Evolutionary conservation across 306 rosid genomes (phyloP).

Genomic region (Vigna angularis): DNA sequence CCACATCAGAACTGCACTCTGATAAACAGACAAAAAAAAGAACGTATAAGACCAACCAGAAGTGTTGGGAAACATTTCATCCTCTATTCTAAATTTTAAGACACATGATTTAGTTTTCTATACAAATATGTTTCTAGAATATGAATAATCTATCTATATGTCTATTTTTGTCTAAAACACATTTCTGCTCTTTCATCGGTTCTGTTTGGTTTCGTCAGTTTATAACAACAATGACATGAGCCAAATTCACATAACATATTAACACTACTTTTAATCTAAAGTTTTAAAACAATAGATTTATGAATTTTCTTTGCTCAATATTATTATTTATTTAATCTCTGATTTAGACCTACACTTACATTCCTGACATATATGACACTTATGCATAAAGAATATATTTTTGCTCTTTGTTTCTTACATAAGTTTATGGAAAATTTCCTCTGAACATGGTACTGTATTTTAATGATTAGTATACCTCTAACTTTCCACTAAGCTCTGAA

Average conservation of each 20-base stretch:
- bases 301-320: too few species aligned
- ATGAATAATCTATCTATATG: neutral
- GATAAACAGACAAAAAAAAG: conserved; percentile 16
- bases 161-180: neutral
- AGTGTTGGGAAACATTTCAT: neutral
- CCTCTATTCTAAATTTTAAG: neutral
- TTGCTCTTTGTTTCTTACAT: neutral
- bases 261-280: too few species aligned
- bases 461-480: conserved; percentile 56
- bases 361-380: too few species aligned
- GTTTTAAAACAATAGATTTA: too few species aligned
- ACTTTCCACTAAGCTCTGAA: conserved; percentile 72
- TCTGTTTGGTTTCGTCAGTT: neutral
- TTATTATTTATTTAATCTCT: too few species aligned
- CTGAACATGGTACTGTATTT: too few species aligned
- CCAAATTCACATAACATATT: too few species aligned
- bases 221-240: too few species aligned
- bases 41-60: neutral
- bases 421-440: too few species aligned
- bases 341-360: too few species aligned
- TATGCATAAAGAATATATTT: neutral
- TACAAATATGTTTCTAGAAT: neutral
- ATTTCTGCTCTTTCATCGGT: too few species aligned
- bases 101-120: neutral
- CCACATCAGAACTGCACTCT: conserved; percentile 83